Base-by-base conservation (phyloP, 2,329 filamentous ascomycete genomes). In the Colletotrichum trifolii region DNA sequence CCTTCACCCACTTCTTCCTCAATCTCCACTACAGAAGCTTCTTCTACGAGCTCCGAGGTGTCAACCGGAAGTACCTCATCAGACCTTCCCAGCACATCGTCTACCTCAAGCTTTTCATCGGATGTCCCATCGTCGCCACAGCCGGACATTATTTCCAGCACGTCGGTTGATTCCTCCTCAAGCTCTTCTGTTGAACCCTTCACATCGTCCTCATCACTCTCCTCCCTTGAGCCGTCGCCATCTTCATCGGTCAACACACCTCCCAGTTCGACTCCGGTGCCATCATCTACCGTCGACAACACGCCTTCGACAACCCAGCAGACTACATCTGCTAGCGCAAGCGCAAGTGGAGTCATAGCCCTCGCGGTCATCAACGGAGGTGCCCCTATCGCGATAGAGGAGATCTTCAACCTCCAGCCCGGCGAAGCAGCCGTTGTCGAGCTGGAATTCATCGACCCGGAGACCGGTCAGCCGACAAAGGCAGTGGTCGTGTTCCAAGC, bases 401-500 rank as follows among this genome's bases (percentile, higher is more conserved):
- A 17, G 15, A 35, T 48, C 34, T 48, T 56, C 15, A n/a, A 12
- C 8, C 38, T 56, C 8, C 54, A 56, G 42, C 15, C 54, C 3
- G 42, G 35, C 7, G 54, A 56, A 34, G 54, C 54, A n/a, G 25
- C 48, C 11, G 11, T 56, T n/a, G 54, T 56, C 35, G 48, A 40
- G 12, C 40, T 56, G 15, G 34, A 33, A 3, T 15, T 56, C 35
- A 33, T 40, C 10, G 35, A 56, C 11, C 33, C 33, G 7, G n/a
- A 15, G 11, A 56, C 43, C 6, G 54, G 54, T 10, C 35, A 47
- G 11, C 36, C 8, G 10, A 35, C 54, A 13, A 56, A 34, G 15
- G n/a, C n/a, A 10, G 34, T 17, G 5, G 47, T 39, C 33, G 54
- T 56, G 13, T 34, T 56, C 34, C 42, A 47, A n/a, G 17, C 42